Evolutionary conservation across 257 asterid genomes (phyloP).

Genomic region (Marsdenia floribunda): DNA sequence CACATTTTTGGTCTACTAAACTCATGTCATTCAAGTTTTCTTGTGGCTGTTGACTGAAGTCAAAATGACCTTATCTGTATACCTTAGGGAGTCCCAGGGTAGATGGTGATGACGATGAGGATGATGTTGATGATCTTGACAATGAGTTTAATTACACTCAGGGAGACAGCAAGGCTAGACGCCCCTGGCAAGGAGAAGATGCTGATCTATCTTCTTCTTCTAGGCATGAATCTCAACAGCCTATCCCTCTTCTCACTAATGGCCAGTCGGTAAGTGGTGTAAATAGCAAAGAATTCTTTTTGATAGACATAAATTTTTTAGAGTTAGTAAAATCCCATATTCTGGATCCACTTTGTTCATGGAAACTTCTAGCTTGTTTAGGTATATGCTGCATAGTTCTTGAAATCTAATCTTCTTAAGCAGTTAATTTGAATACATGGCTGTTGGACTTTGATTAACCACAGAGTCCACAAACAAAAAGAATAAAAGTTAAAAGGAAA

Average conservation of each 20-base stretch:
- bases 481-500: background rate
- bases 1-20: background rate
- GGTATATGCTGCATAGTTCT: background rate
- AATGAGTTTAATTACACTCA: constrained; percentile 61
- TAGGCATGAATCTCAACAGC: constrained; percentile 74
- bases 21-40: background rate
- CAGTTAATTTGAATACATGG: background rate
- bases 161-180: constrained; percentile 57
- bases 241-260: constrained; percentile 83
- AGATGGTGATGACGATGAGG: constrained; percentile 93
- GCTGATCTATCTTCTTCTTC: constrained; percentile 79
- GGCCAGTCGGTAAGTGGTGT: constrained; percentile 64
- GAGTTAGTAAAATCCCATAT: background rate
- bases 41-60: background rate
- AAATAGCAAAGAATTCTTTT: background rate
- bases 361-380: background rate
- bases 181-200: constrained; percentile 82
- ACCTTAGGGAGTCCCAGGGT: constrained; percentile 78
- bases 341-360: background rate
- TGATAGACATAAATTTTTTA: background rate
- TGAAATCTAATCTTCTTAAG: background rate
- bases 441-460: background rate
- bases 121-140: constrained; percentile 74
- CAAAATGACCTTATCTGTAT: constrained; percentile 10
- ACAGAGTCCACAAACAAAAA: background rate